These are phyloP conservation scores for Cladophialophora chaetospira DNA, from an alignment of 2,329 filamentous ascomycete genomes.

Conservation along the genomic window DNA sequence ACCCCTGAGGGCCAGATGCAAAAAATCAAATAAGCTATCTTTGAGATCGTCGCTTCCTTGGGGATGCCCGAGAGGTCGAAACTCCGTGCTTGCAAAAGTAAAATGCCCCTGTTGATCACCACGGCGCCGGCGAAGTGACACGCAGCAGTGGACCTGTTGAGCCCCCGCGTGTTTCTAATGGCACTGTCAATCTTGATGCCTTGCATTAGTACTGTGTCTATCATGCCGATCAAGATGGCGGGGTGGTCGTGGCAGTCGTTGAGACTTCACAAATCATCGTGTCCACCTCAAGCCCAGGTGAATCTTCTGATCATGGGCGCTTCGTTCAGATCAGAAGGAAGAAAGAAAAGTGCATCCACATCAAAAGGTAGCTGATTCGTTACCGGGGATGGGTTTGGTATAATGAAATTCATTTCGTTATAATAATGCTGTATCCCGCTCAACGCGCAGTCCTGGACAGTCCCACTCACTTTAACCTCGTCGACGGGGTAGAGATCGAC, in stretches of 20 bases:
- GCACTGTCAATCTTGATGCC: slow-evolving; percentile 12
- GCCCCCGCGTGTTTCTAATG: not conserved
- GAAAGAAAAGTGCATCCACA: too few species aligned
- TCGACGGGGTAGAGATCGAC: slow-evolving; percentile 28
- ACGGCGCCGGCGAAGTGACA: not conserved
- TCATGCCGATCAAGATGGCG: slow-evolving; percentile 14
- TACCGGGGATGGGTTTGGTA: not conserved
- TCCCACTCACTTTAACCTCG: slow-evolving; percentile 37
- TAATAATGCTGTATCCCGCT: slow-evolving; percentile 29
- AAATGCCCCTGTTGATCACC: slow-evolving; percentile 13
- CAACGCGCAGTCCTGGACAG: slow-evolving; percentile 31
- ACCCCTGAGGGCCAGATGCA: too few species aligned
- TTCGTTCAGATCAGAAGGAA: too few species aligned
- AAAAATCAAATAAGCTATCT: too few species aligned
- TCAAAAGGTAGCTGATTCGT: too few species aligned
- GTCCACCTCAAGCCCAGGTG: not conserved
- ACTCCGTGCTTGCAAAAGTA: not conserved
- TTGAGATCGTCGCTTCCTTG: too few species aligned
- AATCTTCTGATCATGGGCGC: not conserved
- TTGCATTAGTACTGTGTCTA: slow-evolving; percentile 10
- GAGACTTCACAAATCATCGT: not conserved
- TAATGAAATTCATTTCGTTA: slow-evolving; percentile 25
- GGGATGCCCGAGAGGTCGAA: too few species aligned
- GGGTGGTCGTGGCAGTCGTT: slow-evolving; percentile 1
- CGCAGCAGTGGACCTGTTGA: not conserved